A percentile compares a stretch with the other conserved stretches of the same genome.
Conservation (phyloP, 1,139 yeast genomes). For the Saccharomyces hybrid region DNA sequence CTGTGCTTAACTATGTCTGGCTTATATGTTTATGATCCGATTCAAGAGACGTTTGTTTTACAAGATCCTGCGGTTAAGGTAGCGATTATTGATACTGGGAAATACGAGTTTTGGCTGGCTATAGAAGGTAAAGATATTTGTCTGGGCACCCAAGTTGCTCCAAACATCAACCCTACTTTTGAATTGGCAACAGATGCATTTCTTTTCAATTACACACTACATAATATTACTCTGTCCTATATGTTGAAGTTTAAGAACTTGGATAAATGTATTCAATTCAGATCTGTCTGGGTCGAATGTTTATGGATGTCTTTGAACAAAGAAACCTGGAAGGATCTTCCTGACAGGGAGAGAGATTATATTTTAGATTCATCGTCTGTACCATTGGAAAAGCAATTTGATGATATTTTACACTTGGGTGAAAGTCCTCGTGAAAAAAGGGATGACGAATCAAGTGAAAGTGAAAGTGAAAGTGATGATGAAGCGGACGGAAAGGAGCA, state of each 20-base stretch:
- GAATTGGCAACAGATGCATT: slow-evolving; percentile 52
- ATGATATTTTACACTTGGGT: slow-evolving; percentile 31
- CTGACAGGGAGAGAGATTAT: slow-evolving; percentile 42
- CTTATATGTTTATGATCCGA: slow-evolving; percentile 51
- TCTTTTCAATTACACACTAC: slow-evolving; percentile 51
- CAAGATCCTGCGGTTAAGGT: slow-evolving; percentile 36
- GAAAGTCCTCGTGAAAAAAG: neutral
- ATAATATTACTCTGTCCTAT: slow-evolving; percentile 48
- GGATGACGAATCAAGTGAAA: slow-evolving; percentile 23
- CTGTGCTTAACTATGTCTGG: slow-evolving; percentile 31
- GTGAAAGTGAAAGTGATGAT: slow-evolving; percentile 24
- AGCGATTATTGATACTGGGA: slow-evolving; percentile 41
- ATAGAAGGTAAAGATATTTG: slow-evolving; percentile 32
- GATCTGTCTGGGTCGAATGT: slow-evolving; percentile 43
- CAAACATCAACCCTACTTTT: slow-evolving; percentile 58
- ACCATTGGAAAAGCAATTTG: slow-evolving; percentile 32
- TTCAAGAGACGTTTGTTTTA: slow-evolving; percentile 42
- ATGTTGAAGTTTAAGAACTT: slow-evolving; percentile 46
- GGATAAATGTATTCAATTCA: slow-evolving; percentile 44
- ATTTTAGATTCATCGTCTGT: slow-evolving; percentile 41
- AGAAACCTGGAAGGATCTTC: slow-evolving; percentile 41
- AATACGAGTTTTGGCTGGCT: slow-evolving; percentile 49
- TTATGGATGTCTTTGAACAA: slow-evolving; percentile 57
- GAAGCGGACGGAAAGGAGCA: slow-evolving; percentile 25
- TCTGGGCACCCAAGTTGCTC: slow-evolving; percentile 41